Evolutionary conservation across 1,139 yeast genomes (phyloP).

Genomic region (Suhomyces guaymorum): DNA sequence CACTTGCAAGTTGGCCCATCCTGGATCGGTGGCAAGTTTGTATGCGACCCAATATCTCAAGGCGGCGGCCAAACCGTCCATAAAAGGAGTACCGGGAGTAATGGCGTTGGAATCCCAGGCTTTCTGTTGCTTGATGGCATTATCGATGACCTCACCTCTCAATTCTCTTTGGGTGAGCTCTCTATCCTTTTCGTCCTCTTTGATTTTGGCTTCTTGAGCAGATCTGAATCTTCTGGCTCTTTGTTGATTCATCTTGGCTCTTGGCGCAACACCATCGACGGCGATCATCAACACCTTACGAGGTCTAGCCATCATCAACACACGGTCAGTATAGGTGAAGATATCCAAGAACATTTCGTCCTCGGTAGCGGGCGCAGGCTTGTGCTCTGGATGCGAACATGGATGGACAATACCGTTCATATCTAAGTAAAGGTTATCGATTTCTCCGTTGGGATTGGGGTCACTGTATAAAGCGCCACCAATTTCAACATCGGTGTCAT

Average conservation of each 20-base stretch:
- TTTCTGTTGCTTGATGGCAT: conserved; percentile 56
- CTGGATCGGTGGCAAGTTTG: conserved; percentile 82
- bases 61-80: conserved; percentile 84
- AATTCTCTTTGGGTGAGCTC: conserved; percentile 52
- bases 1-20: conserved; percentile 84
- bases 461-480: conserved; percentile 67
- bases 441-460: conserved; percentile 93
- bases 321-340: conserved; percentile 86
- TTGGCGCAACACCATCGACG: conserved; percentile 98
- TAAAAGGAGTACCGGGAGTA: conserved; percentile 98
- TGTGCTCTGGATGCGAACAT: conserved; percentile 94
- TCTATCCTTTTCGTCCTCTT: conserved; percentile 60
- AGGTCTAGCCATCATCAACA: conserved; percentile 91
- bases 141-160: conserved; percentile 68
- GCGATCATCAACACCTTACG: conserved; percentile 90
- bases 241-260: conserved; percentile 99
- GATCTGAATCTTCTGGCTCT: conserved; percentile 92
- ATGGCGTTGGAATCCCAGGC: conserved; percentile 94
- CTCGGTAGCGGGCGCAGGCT: conserved; percentile 91
- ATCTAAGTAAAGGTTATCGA: conserved; percentile 86
- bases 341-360: conserved; percentile 93
- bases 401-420: conserved; percentile 99
- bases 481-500: conserved; percentile 55
- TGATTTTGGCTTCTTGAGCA: conserved; percentile 86
- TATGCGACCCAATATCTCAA: conserved; percentile 88